Evolutionary conservation across 257 asterid species (phyloP).

Genomic region (Plectranthus barbatus): DNA sequence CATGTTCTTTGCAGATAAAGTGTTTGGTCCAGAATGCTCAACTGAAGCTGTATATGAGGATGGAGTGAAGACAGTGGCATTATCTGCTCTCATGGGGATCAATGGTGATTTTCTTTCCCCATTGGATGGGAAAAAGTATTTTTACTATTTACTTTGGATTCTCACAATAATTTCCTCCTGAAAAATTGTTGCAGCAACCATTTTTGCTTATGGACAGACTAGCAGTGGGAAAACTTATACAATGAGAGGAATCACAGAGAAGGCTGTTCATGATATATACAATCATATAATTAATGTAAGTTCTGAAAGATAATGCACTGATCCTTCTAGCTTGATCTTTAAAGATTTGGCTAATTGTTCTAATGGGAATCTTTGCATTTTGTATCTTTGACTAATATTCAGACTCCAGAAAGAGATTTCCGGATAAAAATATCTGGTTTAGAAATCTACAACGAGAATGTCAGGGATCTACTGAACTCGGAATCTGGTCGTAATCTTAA

Average conservation of each 20-base stretch:
- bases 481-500: constrained; percentile 86
- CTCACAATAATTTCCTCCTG: neutral
- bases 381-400: constrained; percentile 11
- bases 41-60: constrained; percentile 80
- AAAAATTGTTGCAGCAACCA: constrained; percentile 63
- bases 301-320: neutral
- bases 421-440: constrained; percentile 78
- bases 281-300: constrained; percentile 81
- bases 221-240: constrained; percentile 98
- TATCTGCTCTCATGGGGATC: constrained; percentile 94
- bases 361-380: neutral
- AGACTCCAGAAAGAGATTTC: constrained; percentile 94
- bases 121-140: neutral
- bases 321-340: neutral
- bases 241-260: constrained; percentile 88
- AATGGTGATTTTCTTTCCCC: constrained; percentile 43
- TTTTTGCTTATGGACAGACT: constrained; percentile 96
- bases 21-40: constrained; percentile 63
- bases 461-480: constrained; percentile 74
- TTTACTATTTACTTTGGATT: neutral
- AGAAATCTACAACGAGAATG: constrained; percentile 89
- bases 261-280: constrained; percentile 87
- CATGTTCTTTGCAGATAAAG: constrained; percentile 54
- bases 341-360: neutral
- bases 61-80: constrained; percentile 86